Base-by-base conservation (phyloP, 2,329 filamentous ascomycete species). In the Calonectria ilicicola region DNA sequence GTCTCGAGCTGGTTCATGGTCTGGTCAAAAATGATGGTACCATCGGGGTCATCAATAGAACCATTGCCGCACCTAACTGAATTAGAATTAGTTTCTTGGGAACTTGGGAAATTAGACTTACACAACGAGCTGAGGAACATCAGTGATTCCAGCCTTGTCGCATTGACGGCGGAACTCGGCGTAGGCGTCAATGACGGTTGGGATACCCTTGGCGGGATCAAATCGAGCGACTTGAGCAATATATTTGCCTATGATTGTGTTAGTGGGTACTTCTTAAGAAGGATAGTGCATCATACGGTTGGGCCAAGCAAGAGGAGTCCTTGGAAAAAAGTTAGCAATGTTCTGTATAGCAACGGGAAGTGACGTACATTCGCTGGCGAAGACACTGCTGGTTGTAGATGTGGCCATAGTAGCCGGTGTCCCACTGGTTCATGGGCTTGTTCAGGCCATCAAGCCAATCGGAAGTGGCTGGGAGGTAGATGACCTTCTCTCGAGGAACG, bases 371-470 rank as follows among this genome's bases (percentile, higher is more conserved):
- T 80, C 89, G 83, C 82, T 92, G 86, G 60, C 89, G 82, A 78
- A 89, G 84, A 83, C 91, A 92, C 80, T 90, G 86, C 3, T 86
- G 84, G 78, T 93, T 93, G 84, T 96, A 95, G n/a, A 92, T 87
- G 75, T 94, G 91, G 64, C 93, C 89, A 78, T 96, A 96, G 84
- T 93, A 95, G 15, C 90, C 89, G 8, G 88, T 87, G 79, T 95
- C 93, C 91, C 92, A 95, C 64, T 89, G 86, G 72, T 89, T 90
- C 82, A 96, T 88, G 27, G 86, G 84, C 83, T 97, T 97, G 86
- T 96, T 97, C 76, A 96, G 83, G 10, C 94, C 94, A 80, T 97
- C 94, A 4, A 95, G 87, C 91, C 94, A 97, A 82, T 97, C 94
- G 0, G 94, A 96, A 0, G 94, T 94, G 14, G 94, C 94, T 3